phyloP scores from a whole-genome alignment of 345 rosid genomes.

The Schrenkiella parvula region DNA sequence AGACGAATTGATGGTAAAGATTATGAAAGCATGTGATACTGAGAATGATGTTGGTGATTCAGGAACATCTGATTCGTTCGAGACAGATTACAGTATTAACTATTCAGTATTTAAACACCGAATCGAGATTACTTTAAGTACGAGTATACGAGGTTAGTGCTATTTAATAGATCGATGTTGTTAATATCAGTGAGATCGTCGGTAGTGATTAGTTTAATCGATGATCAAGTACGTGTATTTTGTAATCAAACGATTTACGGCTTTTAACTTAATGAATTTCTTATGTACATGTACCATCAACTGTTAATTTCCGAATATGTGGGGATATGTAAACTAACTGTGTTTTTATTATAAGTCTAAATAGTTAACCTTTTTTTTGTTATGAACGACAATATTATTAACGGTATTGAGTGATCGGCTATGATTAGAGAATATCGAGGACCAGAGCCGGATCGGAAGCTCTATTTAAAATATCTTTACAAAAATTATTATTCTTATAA shows the following conservation, averaged over 20 bases:
- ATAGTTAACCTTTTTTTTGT: neutral
- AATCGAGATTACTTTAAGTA: neutral
- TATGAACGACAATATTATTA: neutral
- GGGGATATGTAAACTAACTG: neutral
- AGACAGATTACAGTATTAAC: neutral
- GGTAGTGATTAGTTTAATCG: neutral
- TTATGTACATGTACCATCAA: neutral
- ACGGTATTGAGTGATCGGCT: neutral
- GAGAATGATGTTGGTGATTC: slow-evolving; percentile 21
- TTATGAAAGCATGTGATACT: slow-evolving; percentile 31
- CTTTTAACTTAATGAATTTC: neutral
- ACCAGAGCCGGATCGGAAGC: too few species aligned
- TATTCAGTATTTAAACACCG: neutral
- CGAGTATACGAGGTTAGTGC: slow-evolving; percentile 21
- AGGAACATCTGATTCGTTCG: slow-evolving; percentile 25
- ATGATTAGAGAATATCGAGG: neutral
- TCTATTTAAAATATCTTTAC: too few species aligned
- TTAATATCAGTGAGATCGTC: slow-evolving; percentile 6
- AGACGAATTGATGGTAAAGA: slow-evolving; percentile 1
- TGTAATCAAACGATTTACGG: neutral
- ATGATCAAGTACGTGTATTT: neutral
- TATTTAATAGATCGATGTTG: neutral
- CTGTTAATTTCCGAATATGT: neutral
- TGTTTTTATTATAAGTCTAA: neutral
- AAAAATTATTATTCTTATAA: too few species aligned